These are phyloP conservation scores for Brettanomyces sp. DNA, from an alignment of 805 yeast genomes.

Conservation along the genomic window DNA sequence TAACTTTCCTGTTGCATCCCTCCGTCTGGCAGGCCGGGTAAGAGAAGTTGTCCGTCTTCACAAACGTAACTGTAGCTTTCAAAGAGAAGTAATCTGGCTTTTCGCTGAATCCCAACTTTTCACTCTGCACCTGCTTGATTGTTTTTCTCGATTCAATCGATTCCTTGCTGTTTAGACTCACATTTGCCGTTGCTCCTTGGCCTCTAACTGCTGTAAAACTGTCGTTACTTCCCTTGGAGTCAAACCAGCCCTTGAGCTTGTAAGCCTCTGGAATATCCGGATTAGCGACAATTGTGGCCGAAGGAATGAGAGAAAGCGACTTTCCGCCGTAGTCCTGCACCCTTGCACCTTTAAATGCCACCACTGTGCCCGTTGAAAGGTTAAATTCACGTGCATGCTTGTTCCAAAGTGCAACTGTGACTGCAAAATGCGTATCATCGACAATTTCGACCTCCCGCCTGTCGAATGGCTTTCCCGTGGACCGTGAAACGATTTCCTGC, in stretches of 20 bases:
- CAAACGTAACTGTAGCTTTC: slow-evolving; percentile 64
- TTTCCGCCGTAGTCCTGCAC: slow-evolving; percentile 86
- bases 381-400: slow-evolving; percentile 72
- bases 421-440: slow-evolving; percentile 71
- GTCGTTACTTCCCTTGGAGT: slow-evolving; percentile 59
- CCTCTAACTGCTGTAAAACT: slow-evolving; percentile 51
- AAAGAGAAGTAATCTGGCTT: slow-evolving; percentile 70
- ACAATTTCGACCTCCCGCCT: slow-evolving; percentile 84
- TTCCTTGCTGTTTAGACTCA: slow-evolving; percentile 25
- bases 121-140: slow-evolving; percentile 54
- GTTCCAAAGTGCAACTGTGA: slow-evolving; percentile 85
- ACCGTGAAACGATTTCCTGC: slow-evolving; percentile 72
- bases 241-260: slow-evolving; percentile 90
- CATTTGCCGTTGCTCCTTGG: slow-evolving; percentile 25
- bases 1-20: slow-evolving; percentile 76
- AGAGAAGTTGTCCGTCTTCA: slow-evolving; percentile 68
- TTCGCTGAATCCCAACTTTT: slow-evolving; percentile 64
- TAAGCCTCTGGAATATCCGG: slow-evolving; percentile 90
- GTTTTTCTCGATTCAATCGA: slow-evolving; percentile 52
- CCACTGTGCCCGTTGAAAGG: slow-evolving; percentile 67
- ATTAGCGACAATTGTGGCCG: slow-evolving; percentile 65
- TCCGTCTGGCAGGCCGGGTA: slow-evolving; percentile 83
- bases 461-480: slow-evolving; percentile 85
- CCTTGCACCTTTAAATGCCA: slow-evolving; percentile 86
- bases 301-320: slow-evolving; percentile 67